Conservation (phyloP, 2,329 filamentous ascomycete species). For the Pseudogymnoascus pannorum region DNA sequence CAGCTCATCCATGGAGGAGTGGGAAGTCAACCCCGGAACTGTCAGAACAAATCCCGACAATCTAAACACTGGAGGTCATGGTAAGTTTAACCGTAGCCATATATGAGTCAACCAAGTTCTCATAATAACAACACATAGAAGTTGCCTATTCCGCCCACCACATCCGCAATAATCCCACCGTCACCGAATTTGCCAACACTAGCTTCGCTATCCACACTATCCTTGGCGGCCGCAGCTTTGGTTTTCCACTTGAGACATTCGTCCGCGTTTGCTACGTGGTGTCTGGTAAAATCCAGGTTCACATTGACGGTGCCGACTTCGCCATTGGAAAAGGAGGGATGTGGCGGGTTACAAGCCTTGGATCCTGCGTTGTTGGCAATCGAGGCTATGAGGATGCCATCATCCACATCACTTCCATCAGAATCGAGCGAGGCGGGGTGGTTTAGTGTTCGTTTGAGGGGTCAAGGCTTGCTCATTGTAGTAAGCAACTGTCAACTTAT, state of each 20-base stretch:
- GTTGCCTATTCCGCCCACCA: constrained; percentile 21
- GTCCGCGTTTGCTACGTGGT: constrained; percentile 17
- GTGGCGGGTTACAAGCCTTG: constrained; percentile 15
- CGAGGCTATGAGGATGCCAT: neutral
- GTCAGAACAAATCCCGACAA: constrained; percentile 11
- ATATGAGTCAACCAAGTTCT: neutral
- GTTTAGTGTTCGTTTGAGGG: neutral
- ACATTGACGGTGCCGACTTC: constrained; percentile 15
- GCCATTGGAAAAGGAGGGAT: constrained; percentile 16
- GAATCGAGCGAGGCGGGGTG: neutral
- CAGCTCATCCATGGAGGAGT: constrained; percentile 12
- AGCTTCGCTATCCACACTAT: constrained; percentile 16
- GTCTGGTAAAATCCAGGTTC: constrained; percentile 16
- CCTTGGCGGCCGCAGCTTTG: constrained; percentile 3
- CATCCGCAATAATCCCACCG: constrained; percentile 10
- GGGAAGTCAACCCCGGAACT: constrained; percentile 18
- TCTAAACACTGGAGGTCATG: constrained; percentile 17
- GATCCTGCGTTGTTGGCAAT: neutral
- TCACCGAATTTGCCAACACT: constrained; percentile 14
- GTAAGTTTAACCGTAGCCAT: constrained; percentile 13
- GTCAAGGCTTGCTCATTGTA: neutral
- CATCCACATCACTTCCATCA: neutral
- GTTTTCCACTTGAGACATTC: constrained; percentile 1
- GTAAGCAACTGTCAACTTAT: neutral
- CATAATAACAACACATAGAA: constrained; percentile 13